Conservation (phyloP, 176 grass and related monocot species). For the Sorghum bicolor region Sorghum_bicolor_NCBIv3 NC_012872.2:72557001-72557500, state of each 20-base stretch:
- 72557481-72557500: neutral
- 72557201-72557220: too few relatives aligned
- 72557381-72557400: too few relatives aligned
- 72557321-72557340: too few relatives aligned
- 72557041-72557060: neutral
- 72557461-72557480: too few relatives aligned
- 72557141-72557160: neutral
- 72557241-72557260: too few relatives aligned
- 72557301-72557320: too few relatives aligned
- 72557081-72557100: neutral
- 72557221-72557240: too few relatives aligned
- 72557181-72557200: neutral
- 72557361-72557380: too few relatives aligned
- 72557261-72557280: too few relatives aligned
- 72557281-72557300: too few relatives aligned
- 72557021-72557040: neutral
- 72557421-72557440: neutral
- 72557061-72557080: neutral
- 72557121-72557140: conserved; percentile 3
- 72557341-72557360: too few relatives aligned
- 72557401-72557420: neutral
- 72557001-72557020: neutral
- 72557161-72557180: neutral
- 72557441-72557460: neutral
- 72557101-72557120: conserved; percentile 6